phyloP scores from a whole-genome alignment of 2,329 filamentous ascomycete genomes.

The Botrytis deweyae region DNA sequence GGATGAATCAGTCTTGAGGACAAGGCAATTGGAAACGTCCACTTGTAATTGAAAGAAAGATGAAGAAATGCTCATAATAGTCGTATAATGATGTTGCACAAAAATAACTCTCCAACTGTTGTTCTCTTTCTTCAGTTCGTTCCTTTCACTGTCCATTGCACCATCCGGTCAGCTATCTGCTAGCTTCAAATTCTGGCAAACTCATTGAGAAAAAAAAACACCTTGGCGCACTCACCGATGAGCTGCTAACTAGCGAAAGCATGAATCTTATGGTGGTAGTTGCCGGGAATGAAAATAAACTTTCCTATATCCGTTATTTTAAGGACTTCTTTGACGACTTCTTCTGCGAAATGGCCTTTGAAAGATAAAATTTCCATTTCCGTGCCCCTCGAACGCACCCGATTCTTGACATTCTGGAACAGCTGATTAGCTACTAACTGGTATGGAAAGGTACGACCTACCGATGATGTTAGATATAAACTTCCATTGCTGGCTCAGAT shows the following conservation, averaged over 20 bases:
- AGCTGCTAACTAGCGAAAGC: not conserved
- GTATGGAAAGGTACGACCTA: not conserved
- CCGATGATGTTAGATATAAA: not conserved
- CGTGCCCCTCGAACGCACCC: not conserved
- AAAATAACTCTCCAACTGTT: not conserved
- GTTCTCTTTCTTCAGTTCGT: not conserved
- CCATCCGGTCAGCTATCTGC: too few species aligned
- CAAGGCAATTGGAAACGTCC: not conserved
- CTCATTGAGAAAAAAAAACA: too few species aligned
- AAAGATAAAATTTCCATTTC: not conserved
- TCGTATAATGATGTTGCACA: not conserved
- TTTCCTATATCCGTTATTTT: not conserved
- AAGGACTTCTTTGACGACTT: not conserved
- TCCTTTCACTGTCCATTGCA: not conserved
- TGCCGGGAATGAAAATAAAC: not conserved
- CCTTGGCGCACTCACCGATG: too few species aligned
- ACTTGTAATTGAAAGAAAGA: not conserved
- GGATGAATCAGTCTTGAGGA: not conserved
- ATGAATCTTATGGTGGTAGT: not conserved
- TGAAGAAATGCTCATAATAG: not conserved
- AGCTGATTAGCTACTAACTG: fast-evolving
- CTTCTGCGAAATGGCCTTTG: not conserved
- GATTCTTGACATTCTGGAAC: not conserved
- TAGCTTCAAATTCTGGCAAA: too few species aligned
- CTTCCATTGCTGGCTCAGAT: not conserved